Evolutionary conservation across 768 basidiomycete species (phyloP).

Genomic region (Russula sp.): DNA sequence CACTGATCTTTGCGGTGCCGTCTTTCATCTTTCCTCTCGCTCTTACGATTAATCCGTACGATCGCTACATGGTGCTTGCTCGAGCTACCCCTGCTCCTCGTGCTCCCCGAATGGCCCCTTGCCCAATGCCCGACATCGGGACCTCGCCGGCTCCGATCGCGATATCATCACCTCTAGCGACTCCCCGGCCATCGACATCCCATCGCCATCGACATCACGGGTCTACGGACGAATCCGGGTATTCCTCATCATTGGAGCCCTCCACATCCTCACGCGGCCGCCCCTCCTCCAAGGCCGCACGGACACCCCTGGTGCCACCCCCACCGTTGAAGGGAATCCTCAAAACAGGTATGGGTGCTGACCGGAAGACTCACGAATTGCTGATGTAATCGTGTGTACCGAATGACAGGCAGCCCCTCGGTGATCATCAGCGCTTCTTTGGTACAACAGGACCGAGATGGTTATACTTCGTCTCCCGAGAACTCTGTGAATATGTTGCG

Average conservation of each 20-base stretch:
- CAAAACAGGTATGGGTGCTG: slow-evolving; percentile 17
- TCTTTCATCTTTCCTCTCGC: slow-evolving; percentile 1
- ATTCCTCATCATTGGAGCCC: slow-evolving; percentile 20
- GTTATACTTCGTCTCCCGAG: slow-evolving; percentile 30
- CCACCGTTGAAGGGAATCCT: slow-evolving; percentile 22
- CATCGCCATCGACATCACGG: slow-evolving; percentile 3
- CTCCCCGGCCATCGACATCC: not conserved
- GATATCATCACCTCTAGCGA: not conserved
- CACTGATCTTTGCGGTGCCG: not conserved
- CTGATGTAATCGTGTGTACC: slow-evolving; percentile 11
- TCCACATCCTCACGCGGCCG: not conserved
- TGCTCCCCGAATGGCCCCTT: slow-evolving; percentile 21
- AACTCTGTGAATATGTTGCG: slow-evolving; percentile 4
- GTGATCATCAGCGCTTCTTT: slow-evolving; percentile 10
- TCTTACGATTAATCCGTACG: slow-evolving; percentile 15
- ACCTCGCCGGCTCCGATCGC: not conserved
- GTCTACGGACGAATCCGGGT: slow-evolving; percentile 9
- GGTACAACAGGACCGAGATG: slow-evolving; percentile 19
- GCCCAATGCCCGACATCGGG: slow-evolving; percentile 20
- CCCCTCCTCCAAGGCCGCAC: slow-evolving; percentile 7
- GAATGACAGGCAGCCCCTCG: slow-evolving; percentile 18
- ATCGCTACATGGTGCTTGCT: slow-evolving; percentile 14
- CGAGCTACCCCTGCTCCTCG: not conserved
- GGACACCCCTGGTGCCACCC: slow-evolving; percentile 1
- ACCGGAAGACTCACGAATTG: not conserved